Conservation (phyloP, 2,329 filamentous ascomycete genomes). For the Aspergillus sp. region DNA sequence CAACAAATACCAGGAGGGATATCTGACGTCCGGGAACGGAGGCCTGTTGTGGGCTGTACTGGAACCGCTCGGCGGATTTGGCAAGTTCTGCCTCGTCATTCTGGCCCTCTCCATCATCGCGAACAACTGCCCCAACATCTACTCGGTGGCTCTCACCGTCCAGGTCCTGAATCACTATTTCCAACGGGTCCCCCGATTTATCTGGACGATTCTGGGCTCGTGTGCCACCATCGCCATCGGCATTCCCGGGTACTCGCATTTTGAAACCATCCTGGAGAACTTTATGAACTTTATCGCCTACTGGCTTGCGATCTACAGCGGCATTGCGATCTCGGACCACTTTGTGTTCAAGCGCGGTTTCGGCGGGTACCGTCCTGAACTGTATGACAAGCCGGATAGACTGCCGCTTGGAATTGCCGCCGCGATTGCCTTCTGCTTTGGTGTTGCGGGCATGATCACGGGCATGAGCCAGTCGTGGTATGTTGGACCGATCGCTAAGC, state of each 20-base stretch:
- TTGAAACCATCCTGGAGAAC: conserved; percentile 64
- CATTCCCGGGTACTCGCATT: conserved; percentile 67
- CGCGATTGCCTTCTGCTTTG: conserved; percentile 61
- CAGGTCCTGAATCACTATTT: conserved; percentile 63
- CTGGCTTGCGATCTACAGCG: conserved; percentile 73
- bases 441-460: conserved; percentile 63
- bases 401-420: conserved; percentile 66
- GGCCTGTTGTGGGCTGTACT: conserved; percentile 67
- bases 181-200: conserved; percentile 63
- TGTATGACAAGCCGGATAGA: conserved; percentile 57
- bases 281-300: conserved; percentile 70
- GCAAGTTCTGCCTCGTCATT: conserved; percentile 68
- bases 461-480: conserved; percentile 72
- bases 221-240: conserved; percentile 66
- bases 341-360: conserved; percentile 66
- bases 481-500: conserved; percentile 63
- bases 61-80: conserved; percentile 64
- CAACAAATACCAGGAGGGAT: conserved; percentile 58
- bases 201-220: conserved; percentile 65
- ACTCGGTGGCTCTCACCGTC: conserved; percentile 66
- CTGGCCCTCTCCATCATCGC: conserved; percentile 66
- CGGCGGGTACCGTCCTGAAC: conserved; percentile 56
- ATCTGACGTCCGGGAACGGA: conserved; percentile 59
- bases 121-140: conserved; percentile 72
- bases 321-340: conserved; percentile 65